Percentiles rank a stretch among this genome's conserved stretches.
Conservation (phyloP, 2,329 filamentous ascomycete species). For the Thermothelomyces thermophilus region DNA sequence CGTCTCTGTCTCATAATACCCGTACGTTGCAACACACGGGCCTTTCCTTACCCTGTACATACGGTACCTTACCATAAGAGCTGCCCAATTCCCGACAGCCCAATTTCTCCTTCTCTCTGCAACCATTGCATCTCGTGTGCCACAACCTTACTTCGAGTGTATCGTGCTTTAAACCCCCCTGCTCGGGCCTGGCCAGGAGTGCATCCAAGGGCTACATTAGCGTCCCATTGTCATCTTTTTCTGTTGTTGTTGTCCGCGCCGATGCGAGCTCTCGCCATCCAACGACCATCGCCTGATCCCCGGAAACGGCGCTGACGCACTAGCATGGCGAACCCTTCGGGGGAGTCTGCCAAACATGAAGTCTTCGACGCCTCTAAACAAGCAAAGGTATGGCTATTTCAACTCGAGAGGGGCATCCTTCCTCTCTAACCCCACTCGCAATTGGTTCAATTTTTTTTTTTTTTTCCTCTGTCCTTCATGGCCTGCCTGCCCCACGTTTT, state of each 20-base stretch:
- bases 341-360: background rate
- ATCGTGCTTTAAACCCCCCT: background rate
- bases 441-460: background rate
- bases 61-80: constrained; percentile 7
- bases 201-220: background rate
- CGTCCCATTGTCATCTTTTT: background rate
- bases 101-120: constrained; percentile 4
- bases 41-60: constrained; percentile 11
- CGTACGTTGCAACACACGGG: constrained; percentile 17
- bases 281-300: constrained; percentile 1
- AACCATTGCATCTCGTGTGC: background rate
- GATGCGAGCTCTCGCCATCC: constrained; percentile 4
- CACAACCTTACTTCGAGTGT: background rate
- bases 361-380: constrained; percentile 19
- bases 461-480: no score
- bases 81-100: constrained; percentile 10
- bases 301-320: constrained; percentile 15
- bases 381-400: constrained; percentile 15
- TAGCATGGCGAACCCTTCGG: constrained; percentile 13
- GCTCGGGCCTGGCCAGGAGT: background rate
- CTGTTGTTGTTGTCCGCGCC: constrained; percentile 1
- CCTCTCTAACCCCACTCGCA: background rate
- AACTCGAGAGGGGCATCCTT: background rate
- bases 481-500: no score
- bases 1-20: constrained; percentile 14